Base-by-base conservation (phyloP, 139 green algal genomes). In the Zygnema circumcarinatum region DNA sequence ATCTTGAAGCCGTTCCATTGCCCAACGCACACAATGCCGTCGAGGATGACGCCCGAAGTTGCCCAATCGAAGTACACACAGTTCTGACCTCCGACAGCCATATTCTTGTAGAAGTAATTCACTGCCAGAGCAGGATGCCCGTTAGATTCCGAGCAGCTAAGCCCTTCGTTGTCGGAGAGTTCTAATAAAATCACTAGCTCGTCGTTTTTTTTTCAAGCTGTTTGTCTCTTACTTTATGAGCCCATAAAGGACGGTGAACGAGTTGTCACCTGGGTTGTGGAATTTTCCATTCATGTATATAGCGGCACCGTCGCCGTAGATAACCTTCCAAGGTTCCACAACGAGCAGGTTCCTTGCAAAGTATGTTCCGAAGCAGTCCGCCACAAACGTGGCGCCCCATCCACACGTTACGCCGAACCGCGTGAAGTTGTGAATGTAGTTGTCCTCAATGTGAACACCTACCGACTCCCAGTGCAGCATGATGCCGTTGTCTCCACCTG, bases 271-370 rank as follows among this genome's bases (percentile, higher is more conserved):
- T 7, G 80, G 80, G 80, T 86, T 86, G n/a, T 72, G 62, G 39
- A 38, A 86, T 68, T 86, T 68, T 29, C 39, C 76, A 40, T 86
- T 69, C 32, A 86, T 74, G 54, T 86, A 86, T 7, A 86, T 84
- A 11, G 25, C 52, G 3, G 35, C 53, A 33, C 42, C 76, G 39
- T 84, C 39, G 32, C 67, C 47, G 32, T 36, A 36, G 33, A 36
- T 76, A 36, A 75, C 68, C 0, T 78, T 33, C 47, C 47, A 62
- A 62, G 47, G 47, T 16, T 62, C 47, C 47, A 62, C 47, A 62
- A 62, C 33, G 21, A 86, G 56, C 20, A 80, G 35, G 69, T 86
- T 86, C 20, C 76, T 40, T 0, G 52, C 32, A 20, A 80, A 29
- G 11, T 39, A 80, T 11, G 38, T 81, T 1, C 36, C 7, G 38